phyloP scores from a whole-genome alignment of 441 rosid genomes.

The Mallotus repandus region DNA sequence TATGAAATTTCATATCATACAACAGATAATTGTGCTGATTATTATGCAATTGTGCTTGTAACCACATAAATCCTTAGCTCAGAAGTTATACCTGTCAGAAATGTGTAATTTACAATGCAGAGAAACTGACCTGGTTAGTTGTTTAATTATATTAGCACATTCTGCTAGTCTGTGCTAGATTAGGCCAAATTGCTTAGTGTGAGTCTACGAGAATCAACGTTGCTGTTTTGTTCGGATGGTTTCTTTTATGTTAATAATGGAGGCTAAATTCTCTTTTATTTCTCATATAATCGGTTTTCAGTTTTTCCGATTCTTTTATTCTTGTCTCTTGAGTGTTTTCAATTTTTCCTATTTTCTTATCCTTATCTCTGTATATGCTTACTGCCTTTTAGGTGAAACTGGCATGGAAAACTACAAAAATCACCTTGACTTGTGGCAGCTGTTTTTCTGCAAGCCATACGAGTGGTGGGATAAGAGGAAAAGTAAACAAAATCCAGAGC shows the following conservation, averaged over 20 bases:
- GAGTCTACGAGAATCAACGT: background rate
- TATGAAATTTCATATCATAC: too few relatives aligned
- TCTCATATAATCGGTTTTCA: background rate
- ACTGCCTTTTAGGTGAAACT: constrained; percentile 16
- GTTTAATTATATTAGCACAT: background rate
- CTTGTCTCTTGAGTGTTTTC: constrained; percentile 3
- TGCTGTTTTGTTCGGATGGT: background rate
- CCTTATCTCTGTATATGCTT: background rate
- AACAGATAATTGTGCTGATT: background rate
- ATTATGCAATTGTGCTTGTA: background rate
- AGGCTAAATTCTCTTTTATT: too few relatives aligned
- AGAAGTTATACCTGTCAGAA: background rate
- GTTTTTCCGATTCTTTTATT: constrained; percentile 15
- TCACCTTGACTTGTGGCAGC: constrained; percentile 63
- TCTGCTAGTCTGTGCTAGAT: too few relatives aligned
- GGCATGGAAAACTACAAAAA: constrained; percentile 24
- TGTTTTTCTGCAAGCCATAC: constrained; percentile 60
- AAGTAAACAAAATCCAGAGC: constrained; percentile 37
- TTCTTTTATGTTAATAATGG: too few relatives aligned
- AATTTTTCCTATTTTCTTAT: too few relatives aligned
- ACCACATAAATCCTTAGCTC: background rate
- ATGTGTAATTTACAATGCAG: background rate
- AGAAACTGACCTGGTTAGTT: background rate
- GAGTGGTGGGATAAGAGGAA: constrained; percentile 92
- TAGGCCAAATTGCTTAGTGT: background rate